Evolutionary conservation across 345 rosid species (phyloP).

Genomic region (Eucalyptus lansdowneana): DNA sequence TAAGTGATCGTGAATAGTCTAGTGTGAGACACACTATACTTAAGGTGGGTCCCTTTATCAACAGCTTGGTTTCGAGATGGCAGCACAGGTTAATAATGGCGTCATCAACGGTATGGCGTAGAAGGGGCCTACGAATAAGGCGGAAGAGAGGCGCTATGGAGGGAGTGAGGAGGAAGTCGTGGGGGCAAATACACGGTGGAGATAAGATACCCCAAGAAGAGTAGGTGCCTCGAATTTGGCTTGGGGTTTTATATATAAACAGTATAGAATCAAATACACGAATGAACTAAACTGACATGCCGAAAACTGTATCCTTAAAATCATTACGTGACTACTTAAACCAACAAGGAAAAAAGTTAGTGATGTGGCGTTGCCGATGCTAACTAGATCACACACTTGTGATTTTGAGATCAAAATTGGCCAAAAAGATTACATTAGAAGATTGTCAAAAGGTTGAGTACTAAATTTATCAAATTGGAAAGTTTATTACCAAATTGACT

Average conservation of each 20-base stretch:
- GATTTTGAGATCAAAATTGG: rapidly evolving
- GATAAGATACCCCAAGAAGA: not conserved
- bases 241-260: not conserved
- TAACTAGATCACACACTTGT: rapidly evolving
- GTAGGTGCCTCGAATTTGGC: not conserved
- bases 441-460: rapidly evolving
- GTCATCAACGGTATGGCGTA: not conserved
- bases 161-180: not conserved
- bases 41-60: not conserved
- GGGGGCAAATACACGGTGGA: not conserved
- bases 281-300: not conserved
- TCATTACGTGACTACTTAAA: rapidly evolving
- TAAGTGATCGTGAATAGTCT: rapidly evolving
- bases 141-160: not conserved
- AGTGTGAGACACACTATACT: rapidly evolving
- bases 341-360: not conserved
- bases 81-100: not conserved
- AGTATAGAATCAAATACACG: not conserved
- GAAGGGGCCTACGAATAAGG: not conserved
- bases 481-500: rapidly evolving
- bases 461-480: rapidly evolving
- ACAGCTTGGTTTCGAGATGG: not conserved
- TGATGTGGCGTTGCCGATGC: rapidly evolving
- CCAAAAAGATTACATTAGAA: rapidly evolving
- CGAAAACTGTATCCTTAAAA: not conserved